Evolutionary conservation across 441 rosid species (phyloP).

Genomic region (Cnidoscolus chayamansa): DNA sequence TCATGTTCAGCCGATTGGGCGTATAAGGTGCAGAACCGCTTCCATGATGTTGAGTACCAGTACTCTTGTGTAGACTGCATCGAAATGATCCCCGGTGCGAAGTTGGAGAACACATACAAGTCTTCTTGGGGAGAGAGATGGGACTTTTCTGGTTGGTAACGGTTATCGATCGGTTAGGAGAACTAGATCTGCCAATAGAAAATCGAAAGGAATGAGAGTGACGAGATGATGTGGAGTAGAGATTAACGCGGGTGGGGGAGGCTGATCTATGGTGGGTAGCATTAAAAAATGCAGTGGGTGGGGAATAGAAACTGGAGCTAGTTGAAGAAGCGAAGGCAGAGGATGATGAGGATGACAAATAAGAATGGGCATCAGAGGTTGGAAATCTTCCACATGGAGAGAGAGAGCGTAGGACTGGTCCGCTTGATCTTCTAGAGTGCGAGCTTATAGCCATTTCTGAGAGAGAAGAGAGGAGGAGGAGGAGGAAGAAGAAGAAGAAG

Average conservation of each 20-base stretch:
- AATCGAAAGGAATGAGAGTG: constrained; percentile 48
- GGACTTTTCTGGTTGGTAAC: constrained; percentile 38
- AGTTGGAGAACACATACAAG: constrained; percentile 91
- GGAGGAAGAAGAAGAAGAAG: not conserved
- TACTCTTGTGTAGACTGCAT: constrained; percentile 62
- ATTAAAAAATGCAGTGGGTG: constrained; percentile 40
- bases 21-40: constrained; percentile 36
- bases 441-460: constrained; percentile 33
- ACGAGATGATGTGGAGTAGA: constrained; percentile 37
- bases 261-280: constrained; percentile 34
- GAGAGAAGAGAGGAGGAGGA: constrained; percentile 5
- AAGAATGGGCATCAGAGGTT: constrained; percentile 7
- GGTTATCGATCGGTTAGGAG: constrained; percentile 55
- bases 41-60: constrained; percentile 10
- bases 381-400: constrained; percentile 53
- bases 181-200: constrained; percentile 65
- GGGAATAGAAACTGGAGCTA: constrained; percentile 56
- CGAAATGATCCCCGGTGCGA: constrained; percentile 82
- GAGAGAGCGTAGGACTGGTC: constrained; percentile 45
- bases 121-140: constrained; percentile 44
- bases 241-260: constrained; percentile 59
- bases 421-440: constrained; percentile 50
- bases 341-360: constrained; percentile 23
- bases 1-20: constrained; percentile 61
- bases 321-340: constrained; percentile 71